Percentiles rank a stretch among this genome's conserved stretches.
Evolutionary conservation across 2,329 filamentous ascomycete species (phyloP).

Genomic region (Trichoderma polysporum): DNA sequence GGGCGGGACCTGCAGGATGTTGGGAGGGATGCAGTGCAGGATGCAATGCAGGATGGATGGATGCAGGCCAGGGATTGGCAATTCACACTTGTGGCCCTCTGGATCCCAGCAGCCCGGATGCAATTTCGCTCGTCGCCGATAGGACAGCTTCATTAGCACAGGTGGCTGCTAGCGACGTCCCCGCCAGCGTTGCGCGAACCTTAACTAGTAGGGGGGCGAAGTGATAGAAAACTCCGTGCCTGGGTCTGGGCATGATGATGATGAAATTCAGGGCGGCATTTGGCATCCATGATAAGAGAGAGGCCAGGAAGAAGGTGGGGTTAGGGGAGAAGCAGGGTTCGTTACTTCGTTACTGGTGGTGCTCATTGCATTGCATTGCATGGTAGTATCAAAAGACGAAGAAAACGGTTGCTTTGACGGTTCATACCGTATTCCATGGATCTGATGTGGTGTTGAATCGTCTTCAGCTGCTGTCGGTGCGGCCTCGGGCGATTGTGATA

Average conservation of each 20-base stretch:
- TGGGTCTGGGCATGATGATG: neutral
- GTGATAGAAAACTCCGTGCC: neutral
- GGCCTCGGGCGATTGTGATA: neutral
- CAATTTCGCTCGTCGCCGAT: conserved; percentile 15
- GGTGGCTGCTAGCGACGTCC: neutral
- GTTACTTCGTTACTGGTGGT: too few relatives aligned
- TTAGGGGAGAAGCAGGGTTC: too few relatives aligned
- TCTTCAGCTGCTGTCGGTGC: neutral
- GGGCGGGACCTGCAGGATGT: neutral
- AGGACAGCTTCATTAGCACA: neutral
- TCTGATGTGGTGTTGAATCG: neutral
- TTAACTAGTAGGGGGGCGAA: conserved; percentile 3
- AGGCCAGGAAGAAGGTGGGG: too few relatives aligned
- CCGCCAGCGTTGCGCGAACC: neutral
- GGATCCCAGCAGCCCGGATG: conserved; percentile 5
- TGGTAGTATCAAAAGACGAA: neutral
- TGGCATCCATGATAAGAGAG: neutral
- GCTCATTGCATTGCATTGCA: too few relatives aligned
- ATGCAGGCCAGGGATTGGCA: conserved; percentile 3
- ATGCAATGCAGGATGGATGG: neutral
- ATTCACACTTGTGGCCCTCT: neutral
- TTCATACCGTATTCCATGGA: neutral
- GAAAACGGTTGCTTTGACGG: neutral
- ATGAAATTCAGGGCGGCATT: neutral
- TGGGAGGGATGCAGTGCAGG: neutral